These are phyloP conservation scores for Alternaria burnsii DNA, from an alignment of 2,329 filamentous ascomycete species.

Conservation along the genomic window DNA sequence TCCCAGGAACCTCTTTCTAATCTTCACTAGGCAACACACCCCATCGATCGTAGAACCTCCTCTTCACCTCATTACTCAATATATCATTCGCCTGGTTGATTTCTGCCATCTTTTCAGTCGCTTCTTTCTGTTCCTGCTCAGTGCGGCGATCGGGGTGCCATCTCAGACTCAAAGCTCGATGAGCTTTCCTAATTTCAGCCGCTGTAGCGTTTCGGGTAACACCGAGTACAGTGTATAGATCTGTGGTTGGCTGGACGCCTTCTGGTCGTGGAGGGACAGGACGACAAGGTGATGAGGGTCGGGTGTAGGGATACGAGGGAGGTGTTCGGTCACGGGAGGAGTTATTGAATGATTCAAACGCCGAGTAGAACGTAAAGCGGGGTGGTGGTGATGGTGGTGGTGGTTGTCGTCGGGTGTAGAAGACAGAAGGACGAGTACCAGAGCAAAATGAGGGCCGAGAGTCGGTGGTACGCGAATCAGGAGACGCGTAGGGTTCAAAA, in stretches of 20 bases:
- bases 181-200: slow-evolving; percentile 91
- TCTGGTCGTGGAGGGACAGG: background rate
- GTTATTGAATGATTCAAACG: background rate
- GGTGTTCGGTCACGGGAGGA: background rate
- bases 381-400: background rate
- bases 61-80: slow-evolving; percentile 18
- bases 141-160: slow-evolving; percentile 77
- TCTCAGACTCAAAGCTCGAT: slow-evolving; percentile 93
- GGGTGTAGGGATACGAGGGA: background rate
- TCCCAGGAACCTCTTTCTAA: background rate
- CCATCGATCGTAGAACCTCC: slow-evolving; percentile 30
- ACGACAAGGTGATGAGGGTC: background rate
- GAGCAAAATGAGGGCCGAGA: background rate
- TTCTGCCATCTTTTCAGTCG: slow-evolving; percentile 33
- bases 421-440: background rate
- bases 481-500: background rate
- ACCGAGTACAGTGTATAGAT: slow-evolving; percentile 85
- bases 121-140: slow-evolving; percentile 16
- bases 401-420: background rate
- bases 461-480: background rate
- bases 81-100: slow-evolving; percentile 35
- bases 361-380: background rate
- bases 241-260: slow-evolving; percentile 37
- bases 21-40: slow-evolving; percentile 4
- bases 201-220: slow-evolving; percentile 77